A percentile compares a stretch with the other conserved stretches of the same genome.
phyloP scores from a whole-genome alignment of 352 stramenopile genomes.

The Lagenidium giganteum region DNA sequence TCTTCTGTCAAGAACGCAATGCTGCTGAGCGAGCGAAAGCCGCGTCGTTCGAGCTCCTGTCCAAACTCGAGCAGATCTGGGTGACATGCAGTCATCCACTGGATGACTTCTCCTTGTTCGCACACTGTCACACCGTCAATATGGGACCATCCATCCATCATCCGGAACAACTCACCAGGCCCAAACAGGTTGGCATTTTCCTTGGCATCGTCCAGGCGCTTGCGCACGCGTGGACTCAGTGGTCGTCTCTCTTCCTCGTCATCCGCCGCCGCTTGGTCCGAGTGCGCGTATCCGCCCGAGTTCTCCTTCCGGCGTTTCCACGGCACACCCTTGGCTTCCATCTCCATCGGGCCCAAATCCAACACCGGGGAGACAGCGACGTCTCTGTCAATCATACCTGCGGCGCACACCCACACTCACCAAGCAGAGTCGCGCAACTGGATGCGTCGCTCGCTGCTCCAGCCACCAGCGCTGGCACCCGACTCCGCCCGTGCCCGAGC shows the following conservation, averaged over 20 bases:
- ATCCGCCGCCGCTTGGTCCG: conserved; percentile 2
- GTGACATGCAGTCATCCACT: conserved; percentile 82
- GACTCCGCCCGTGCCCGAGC: no score
- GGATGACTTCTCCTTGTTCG: conserved; percentile 73
- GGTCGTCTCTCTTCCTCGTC: conserved; percentile 12
- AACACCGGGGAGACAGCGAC: no score
- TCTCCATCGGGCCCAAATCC: no score
- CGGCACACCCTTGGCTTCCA: no score
- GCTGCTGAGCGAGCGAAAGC: conserved; percentile 70
- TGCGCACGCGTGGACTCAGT: conserved; percentile 56
- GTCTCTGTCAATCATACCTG: no score
- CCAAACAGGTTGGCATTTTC: conserved; percentile 70
- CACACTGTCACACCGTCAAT: conserved; percentile 46
- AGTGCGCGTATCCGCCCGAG: not conserved
- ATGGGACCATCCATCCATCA: no score
- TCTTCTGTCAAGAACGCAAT: conserved; percentile 80
- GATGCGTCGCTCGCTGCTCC: no score
- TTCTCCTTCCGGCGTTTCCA: no score
- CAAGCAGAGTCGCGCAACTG: no score
- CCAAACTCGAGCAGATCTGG: conserved; percentile 56
- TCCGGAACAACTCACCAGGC: conserved; percentile 37
- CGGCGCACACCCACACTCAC: no score
- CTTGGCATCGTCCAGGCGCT: conserved; percentile 68
- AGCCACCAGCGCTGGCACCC: no score
- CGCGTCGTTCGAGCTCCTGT: conserved; percentile 46